phyloP scores from a whole-genome alignment of 1,139 yeast genomes.

The Taphrina communis region DNA sequence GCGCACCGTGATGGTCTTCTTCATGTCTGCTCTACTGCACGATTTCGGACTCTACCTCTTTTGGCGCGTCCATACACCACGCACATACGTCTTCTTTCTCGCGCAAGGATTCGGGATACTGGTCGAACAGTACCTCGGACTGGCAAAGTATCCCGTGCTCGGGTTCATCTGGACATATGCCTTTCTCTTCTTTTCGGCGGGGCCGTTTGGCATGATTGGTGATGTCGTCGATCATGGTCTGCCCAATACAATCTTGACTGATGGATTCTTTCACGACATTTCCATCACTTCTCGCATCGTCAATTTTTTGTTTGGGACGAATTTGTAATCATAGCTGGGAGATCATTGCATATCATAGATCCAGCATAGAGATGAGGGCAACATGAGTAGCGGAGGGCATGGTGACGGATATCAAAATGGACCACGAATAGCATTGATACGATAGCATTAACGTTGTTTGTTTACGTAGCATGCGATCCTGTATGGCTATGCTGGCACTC shows the following conservation, averaged over 20 bases:
- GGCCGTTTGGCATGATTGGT: conserved; percentile 29
- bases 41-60: conserved; percentile 22
- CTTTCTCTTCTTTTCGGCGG: conserved; percentile 14
- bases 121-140: neutral
- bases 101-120: conserved; percentile 16
- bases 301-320: conserved; percentile 10
- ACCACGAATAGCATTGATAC: too few relatives aligned
- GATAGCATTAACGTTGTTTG: too few relatives aligned
- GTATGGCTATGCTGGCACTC: too few relatives aligned
- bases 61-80: conserved; percentile 1
- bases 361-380: too few relatives aligned
- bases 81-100: conserved; percentile 18
- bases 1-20: conserved; percentile 6
- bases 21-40: conserved; percentile 23
- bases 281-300: conserved; percentile 11
- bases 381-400: too few relatives aligned
- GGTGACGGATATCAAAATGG: too few relatives aligned
- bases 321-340: neutral
- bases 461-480: too few relatives aligned
- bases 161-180: conserved; percentile 25
- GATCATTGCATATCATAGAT: neutral
- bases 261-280: conserved; percentile 28
- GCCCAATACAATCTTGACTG: conserved; percentile 17
- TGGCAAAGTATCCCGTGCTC: conserved; percentile 3
- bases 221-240: conserved; percentile 8